Conservation (phyloP, 129 eudicot genomes). For the Ambrosia trifida region DNA sequence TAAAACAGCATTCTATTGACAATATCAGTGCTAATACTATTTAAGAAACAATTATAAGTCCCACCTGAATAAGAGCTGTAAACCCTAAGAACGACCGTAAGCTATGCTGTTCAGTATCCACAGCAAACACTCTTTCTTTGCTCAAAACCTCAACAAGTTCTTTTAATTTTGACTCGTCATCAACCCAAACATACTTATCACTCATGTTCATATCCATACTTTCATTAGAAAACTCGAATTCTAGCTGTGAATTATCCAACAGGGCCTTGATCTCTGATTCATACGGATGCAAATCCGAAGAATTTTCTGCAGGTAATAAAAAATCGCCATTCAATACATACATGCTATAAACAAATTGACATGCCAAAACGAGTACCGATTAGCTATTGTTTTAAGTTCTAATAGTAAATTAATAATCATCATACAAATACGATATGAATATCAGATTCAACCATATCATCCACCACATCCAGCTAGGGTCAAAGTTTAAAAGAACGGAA, state of each 20-base stretch:
- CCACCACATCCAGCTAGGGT: too few relatives aligned
- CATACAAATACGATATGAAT: background rate
- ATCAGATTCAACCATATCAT: background rate
- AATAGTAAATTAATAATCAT: background rate
- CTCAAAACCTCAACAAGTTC: constrained; percentile 68
- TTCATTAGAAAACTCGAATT: constrained; percentile 32
- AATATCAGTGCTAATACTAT: constrained; percentile 6
- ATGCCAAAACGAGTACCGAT: background rate
- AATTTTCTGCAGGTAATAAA: constrained; percentile 35
- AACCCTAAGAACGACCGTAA: constrained; percentile 84
- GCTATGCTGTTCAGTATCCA: constrained; percentile 94
- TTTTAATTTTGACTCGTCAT: constrained; percentile 54
- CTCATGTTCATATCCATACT: constrained; percentile 38
- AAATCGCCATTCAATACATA: constrained; percentile 1
- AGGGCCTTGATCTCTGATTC: constrained; percentile 51
- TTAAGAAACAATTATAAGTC: background rate
- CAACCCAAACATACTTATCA: constrained; percentile 63
- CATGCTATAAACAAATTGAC: background rate
- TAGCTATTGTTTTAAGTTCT: background rate
- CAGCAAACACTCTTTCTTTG: constrained; percentile 68
- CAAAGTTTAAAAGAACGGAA: too few relatives aligned
- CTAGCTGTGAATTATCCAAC: constrained; percentile 46
- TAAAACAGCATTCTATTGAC: background rate
- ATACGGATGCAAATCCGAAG: constrained; percentile 64
- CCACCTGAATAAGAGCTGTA: constrained; percentile 87